Base-by-base conservation (phyloP, 2,329 filamentous ascomycete species). In the Fonsecaea erecta region DNA sequence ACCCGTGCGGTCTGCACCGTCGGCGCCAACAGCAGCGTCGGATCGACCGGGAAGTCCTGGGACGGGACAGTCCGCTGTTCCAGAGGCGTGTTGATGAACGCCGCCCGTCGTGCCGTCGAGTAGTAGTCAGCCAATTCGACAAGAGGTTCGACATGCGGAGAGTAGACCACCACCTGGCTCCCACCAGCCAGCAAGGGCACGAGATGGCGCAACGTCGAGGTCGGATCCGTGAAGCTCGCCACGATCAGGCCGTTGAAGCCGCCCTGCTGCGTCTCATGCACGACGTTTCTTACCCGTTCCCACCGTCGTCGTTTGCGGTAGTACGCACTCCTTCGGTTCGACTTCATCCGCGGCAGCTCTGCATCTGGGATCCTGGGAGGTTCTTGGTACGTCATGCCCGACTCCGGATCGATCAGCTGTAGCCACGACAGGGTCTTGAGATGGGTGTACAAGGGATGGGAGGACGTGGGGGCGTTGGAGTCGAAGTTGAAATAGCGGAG, bases 401-500 rank as follows among this genome's bases (percentile, higher is more conserved):
- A 81, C 37, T 86, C 80, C 0, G 95, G 95, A 26, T 90, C 84
- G 16, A 97, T 80, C 4, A 99, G 86, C 77, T 98, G 94, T 1
- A 99, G 85, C 93, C 94, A 99, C 30, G 92, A 94, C 32, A 98
- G 82, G 4, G 90, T 87, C 73, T 94, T 89, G 58, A 99, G 86
- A 75, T 95, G 89, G 16, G 86, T 89, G 76, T 90, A 85, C 11
- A 99, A 86, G 0, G 95, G 94, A 75, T 98, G 95, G 0, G 80
- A 77, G 26, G 87, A 82, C 14, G 85, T 82, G 60, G 82, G 87
- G 67, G 86, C 87, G 64, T 85, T 85, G 70, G 84, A 81, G 77
- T 96, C 92, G 79, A 89, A 98, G 76, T 88, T 87, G 79, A 96
- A 98, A 82, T 97, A 96, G 75, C 91, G 91, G 21, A 99, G 85